Evolutionary conservation across 2,329 filamentous ascomycete genomes (phyloP).

Genomic region (Aaosphaeria arxii): DNA sequence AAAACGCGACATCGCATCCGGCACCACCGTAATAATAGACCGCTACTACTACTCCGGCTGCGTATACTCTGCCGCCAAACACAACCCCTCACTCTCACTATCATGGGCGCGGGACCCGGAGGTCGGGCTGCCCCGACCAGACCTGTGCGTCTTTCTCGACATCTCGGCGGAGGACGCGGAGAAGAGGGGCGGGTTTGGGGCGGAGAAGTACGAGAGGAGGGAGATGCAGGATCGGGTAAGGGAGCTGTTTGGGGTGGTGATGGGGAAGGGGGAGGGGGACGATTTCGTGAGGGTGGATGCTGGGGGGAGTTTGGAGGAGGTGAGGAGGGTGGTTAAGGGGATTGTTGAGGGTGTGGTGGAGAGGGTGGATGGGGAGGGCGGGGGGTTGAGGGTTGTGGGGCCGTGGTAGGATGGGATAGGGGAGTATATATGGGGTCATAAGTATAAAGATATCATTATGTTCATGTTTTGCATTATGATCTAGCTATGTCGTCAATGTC

Average conservation of each 20-base stretch:
- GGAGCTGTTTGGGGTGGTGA: constrained; percentile 63
- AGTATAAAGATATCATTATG: neutral
- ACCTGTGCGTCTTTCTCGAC: constrained; percentile 84
- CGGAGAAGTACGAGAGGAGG: constrained; percentile 82
- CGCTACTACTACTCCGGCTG: constrained; percentile 94
- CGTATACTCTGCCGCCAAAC: constrained; percentile 88
- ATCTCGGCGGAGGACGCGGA: constrained; percentile 71
- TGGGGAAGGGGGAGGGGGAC: constrained; percentile 43
- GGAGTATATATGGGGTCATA: neutral
- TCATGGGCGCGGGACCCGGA: constrained; percentile 84
- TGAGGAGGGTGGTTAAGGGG: constrained; percentile 39
- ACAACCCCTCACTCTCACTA: constrained; percentile 65
- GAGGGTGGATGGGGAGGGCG: constrained; percentile 17
- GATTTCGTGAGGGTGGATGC: constrained; percentile 57
- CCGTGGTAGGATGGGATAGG: constrained; percentile 18
- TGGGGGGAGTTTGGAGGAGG: constrained; percentile 49
- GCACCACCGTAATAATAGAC: constrained; percentile 79
- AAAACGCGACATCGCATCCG: constrained; percentile 52
- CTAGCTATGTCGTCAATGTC: neutral
- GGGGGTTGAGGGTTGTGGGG: constrained; percentile 23
- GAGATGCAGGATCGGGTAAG: constrained; percentile 80
- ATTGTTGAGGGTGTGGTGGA: constrained; percentile 20
- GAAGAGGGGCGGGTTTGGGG: constrained; percentile 79
- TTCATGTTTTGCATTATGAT: neutral
- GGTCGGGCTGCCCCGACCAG: constrained; percentile 80